Evolutionary conservation across 345 rosid species (phyloP), one percentile per base, ranked within the genome.

Genomic region (Brassica rapa): DNA sequence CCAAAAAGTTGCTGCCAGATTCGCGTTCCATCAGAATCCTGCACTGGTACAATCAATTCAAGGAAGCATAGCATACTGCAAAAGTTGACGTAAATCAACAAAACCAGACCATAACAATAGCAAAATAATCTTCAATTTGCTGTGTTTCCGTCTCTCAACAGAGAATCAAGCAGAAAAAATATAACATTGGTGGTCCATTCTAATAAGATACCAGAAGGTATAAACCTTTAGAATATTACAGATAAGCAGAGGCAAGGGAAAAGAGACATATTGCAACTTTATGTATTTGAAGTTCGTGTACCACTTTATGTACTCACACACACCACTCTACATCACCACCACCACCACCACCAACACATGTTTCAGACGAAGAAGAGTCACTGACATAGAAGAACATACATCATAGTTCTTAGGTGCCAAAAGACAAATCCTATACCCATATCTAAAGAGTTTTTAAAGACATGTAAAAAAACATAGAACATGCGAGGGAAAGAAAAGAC

Each of bases 241-340:
- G 68, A 78, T 9, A 71, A 57, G 62, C 24, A 77, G 35, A 77
- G 27, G 68, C 72, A 30, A 55, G 16, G 81, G 32, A 25, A 65
- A 62, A 61, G 12, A 19, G 43, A 73, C 82, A 73, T 77, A 81
- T 83, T 77, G 84, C 73, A 81, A 71, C 77, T 80, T 80, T 74
- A 83, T 84, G 86, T 85, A 89, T 88, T 82, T 71, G 82, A 83
- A 82, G 83, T 86, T 84, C 41, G 87, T 92, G 87, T 94, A 84
- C 87, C 89, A 80, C 84, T 84, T 87, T 87, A 85, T 89, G 81
- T 86, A 94, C 89, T 88, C 89, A 84, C 82, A 85, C 83, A 85
- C 82, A 87, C 43, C 10, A 84, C 85, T 86, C 93, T 89, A 90
- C 88, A 89, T 83, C 51, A 78, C 77, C 81, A 87, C 74, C 77